phyloP scores from a whole-genome alignment of 257 asterid species.

The Rhazya stricta region DNA sequence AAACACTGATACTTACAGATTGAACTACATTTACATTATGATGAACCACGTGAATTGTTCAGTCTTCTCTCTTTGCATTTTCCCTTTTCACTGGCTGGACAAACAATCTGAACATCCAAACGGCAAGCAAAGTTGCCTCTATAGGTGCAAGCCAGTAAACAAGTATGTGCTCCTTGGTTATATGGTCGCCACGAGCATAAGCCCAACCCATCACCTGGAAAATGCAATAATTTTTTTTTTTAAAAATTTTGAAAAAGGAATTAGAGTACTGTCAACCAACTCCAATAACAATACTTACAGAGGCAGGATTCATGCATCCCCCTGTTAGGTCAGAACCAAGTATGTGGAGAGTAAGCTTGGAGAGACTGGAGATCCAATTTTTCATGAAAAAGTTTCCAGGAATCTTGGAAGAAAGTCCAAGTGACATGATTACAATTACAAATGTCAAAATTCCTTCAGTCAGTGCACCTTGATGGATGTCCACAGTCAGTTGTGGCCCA shows the following conservation, averaged over 20 bases:
- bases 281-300: slow-evolving; percentile 44
- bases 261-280: no score
- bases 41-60: slow-evolving; percentile 25
- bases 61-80: slow-evolving; percentile 21
- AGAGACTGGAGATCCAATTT: slow-evolving; percentile 82
- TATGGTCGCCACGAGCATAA: slow-evolving; percentile 68
- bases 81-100: slow-evolving; percentile 27
- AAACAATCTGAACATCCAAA: slow-evolving; percentile 49
- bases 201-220: slow-evolving; percentile 96
- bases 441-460: slow-evolving; percentile 78
- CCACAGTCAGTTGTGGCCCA: slow-evolving; percentile 63
- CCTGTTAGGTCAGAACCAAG: slow-evolving; percentile 92
- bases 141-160: slow-evolving; percentile 96
- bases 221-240: slow-evolving; percentile 1
- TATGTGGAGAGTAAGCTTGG: slow-evolving; percentile 71
- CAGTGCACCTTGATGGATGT: slow-evolving; percentile 69
- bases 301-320: slow-evolving; percentile 97
- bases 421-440: slow-evolving; percentile 50
- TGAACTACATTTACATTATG: slow-evolving; percentile 14
- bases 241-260: not conserved
- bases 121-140: slow-evolving; percentile 72
- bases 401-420: slow-evolving; percentile 43
- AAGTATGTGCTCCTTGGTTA: slow-evolving; percentile 67
- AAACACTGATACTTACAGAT: slow-evolving; percentile 14
- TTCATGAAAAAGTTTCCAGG: slow-evolving; percentile 53